Percentiles rank a stretch among this genome's conserved stretches.
phyloP scores from a whole-genome alignment of 2,329 filamentous ascomycete genomes.

The Beauveria rudraprayagi region DNA sequence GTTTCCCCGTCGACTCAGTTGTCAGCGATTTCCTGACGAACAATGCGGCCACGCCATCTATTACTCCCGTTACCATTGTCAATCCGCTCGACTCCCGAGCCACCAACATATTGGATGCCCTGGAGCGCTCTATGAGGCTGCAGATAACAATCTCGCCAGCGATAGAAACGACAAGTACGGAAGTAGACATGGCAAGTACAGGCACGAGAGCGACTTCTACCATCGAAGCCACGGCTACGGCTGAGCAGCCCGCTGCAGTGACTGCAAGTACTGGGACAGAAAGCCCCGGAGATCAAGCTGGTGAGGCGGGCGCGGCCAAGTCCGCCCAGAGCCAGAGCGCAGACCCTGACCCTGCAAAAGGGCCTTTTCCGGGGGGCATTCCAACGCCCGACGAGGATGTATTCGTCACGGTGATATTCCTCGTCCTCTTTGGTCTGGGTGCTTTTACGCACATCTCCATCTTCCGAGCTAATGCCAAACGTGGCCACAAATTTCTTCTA shows the following conservation, averaged over 20 bases:
- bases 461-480: constrained; percentile 22
- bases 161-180: background rate
- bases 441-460: constrained; percentile 19
- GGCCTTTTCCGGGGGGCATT: constrained; percentile 8
- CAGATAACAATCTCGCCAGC: background rate
- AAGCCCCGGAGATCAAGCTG: background rate
- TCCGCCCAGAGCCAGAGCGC: background rate
- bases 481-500: constrained; percentile 30
- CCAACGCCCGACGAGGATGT: constrained; percentile 14
- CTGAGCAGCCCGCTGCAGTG: background rate
- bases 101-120: background rate
- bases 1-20: background rate
- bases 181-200: background rate
- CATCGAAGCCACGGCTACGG: background rate
- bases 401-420: constrained; percentile 18
- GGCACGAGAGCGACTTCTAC: background rate
- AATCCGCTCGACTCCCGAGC: background rate
- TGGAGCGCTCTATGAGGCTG: background rate
- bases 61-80: background rate
- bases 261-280: background rate
- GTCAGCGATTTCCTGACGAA: background rate
- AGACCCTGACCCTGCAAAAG: background rate
- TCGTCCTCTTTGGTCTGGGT: constrained; percentile 18
- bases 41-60: background rate
- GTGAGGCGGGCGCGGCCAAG: background rate